These are phyloP conservation scores for Phytophthora agathidicida DNA, from an alignment of 352 stramenopile species.

Conservation along the genomic window DNA sequence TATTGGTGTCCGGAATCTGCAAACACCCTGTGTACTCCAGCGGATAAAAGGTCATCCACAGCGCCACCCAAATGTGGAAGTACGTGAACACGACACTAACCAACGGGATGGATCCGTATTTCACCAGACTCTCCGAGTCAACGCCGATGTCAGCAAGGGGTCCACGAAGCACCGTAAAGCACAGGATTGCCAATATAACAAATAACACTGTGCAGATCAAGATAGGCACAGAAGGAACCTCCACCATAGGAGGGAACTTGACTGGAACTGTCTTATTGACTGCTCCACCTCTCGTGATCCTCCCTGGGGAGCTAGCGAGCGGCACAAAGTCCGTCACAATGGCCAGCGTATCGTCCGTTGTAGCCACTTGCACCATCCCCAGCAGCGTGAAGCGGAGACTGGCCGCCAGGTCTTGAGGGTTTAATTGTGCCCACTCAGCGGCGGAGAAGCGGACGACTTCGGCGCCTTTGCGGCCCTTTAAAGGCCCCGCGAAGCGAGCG, in stretches of 20 bases:
- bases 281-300: conserved; percentile 27
- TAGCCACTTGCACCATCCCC: conserved; percentile 85
- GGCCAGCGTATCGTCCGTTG: conserved; percentile 56
- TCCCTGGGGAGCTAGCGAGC: conserved; percentile 27
- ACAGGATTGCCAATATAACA: conserved; percentile 59
- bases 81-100: conserved; percentile 94
- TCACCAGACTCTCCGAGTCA: conserved; percentile 67
- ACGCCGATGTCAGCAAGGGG: conserved; percentile 60
- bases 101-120: conserved; percentile 84
- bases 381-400: conserved; percentile 87
- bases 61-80: conserved; percentile 95
- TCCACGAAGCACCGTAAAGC: conserved; percentile 78
- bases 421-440: conserved; percentile 58
- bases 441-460: conserved; percentile 76
- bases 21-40: conserved; percentile 93
- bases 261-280: conserved; percentile 43
- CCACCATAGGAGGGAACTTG: conserved; percentile 85
- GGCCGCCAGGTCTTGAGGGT: conserved; percentile 68
- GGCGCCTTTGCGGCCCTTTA: conserved; percentile 66
- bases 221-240: conserved; percentile 69
- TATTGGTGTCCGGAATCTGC: conserved; percentile 89
- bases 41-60: conserved; percentile 99
- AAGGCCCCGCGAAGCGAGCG: conserved; percentile 46
- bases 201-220: conserved; percentile 57
- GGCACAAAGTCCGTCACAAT: conserved; percentile 86